phyloP scores from a whole-genome alignment of 495 filamentous ascomycete species.

The Trichodelitschia bisporula region DNA sequence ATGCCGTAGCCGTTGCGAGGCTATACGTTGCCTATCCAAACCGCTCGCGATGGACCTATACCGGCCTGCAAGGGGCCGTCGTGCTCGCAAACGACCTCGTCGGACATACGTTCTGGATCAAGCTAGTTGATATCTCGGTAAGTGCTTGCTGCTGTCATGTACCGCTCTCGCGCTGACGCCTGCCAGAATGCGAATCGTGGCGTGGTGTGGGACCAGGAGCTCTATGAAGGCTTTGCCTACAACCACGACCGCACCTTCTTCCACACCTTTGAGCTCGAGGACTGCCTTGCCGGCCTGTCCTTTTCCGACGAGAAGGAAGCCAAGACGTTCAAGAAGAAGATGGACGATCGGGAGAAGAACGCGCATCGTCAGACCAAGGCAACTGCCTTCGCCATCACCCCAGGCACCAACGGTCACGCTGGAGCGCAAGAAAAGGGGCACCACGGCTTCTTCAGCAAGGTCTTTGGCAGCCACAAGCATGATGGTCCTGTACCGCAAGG shows the following conservation, averaged over 20 bases:
- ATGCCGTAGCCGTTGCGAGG: conserved; percentile 73
- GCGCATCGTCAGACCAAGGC: conserved; percentile 61
- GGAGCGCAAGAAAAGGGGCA: conserved; percentile 12
- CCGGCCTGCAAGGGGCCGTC: conserved; percentile 78
- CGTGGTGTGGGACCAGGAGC: conserved; percentile 96
- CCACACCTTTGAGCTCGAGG: conserved; percentile 86
- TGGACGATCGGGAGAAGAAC: conserved; percentile 82
- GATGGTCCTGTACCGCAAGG: conserved; percentile 21
- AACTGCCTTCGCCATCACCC: conserved; percentile 37
- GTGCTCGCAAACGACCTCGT: conserved; percentile 86
- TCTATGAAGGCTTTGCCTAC: conserved; percentile 83
- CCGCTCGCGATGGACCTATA: conserved; percentile 71
- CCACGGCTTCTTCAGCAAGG: conserved; percentile 10
- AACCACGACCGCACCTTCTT: conserved; percentile 94
- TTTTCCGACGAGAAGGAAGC: conserved; percentile 95
- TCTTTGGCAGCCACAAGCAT: conserved; percentile 35
- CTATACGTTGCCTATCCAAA: conserved; percentile 88
- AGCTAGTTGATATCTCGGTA: conserved; percentile 89
- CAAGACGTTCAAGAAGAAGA: conserved; percentile 79
- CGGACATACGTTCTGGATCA: conserved; percentile 88
- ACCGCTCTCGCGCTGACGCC: not conserved
- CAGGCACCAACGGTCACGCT: conserved; percentile 20
- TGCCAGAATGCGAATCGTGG: conserved; percentile 34
- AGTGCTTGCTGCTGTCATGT: conserved; percentile 13
- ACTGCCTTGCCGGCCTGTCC: conserved; percentile 68